Percentiles rank a stretch among this genome's conserved stretches.
phyloP scores from a whole-genome alignment of 768 basidiomycete species.

The Suillus ampliporus region DNA sequence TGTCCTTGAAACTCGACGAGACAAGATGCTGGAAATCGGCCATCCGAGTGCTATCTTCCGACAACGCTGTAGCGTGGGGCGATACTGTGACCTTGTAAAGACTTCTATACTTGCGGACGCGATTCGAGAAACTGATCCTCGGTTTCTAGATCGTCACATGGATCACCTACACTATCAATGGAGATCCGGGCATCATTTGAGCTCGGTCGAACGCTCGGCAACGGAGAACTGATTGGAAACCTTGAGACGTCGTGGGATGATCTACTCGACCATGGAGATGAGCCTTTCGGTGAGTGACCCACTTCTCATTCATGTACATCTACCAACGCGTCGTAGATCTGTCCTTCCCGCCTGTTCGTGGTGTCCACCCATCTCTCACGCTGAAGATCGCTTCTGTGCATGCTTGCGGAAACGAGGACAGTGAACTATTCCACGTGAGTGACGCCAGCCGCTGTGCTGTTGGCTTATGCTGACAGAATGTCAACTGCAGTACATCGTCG shows the following conservation, averaged over 20 bases:
- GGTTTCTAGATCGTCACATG: not conserved
- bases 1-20: no score
- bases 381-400: not conserved
- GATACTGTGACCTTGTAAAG: no score
- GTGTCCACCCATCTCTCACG: not conserved
- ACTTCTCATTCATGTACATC: not conserved
- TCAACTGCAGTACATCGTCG: not conserved
- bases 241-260: not conserved
- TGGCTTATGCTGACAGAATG: not conserved
- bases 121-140: not conserved
- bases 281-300: not conserved
- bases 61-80: no score
- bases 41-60: no score
- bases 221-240: not conserved
- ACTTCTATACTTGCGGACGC: not conserved
- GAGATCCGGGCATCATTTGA: not conserved
- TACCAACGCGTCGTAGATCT: not conserved
- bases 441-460: no score
- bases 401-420: not conserved
- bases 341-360: not conserved
- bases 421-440: not conserved
- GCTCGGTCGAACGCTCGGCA: not conserved
- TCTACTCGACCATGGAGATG: not conserved
- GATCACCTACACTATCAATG: not conserved
- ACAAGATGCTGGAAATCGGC: no score